Conservation (phyloP, 805 yeast genomes). For the Barnettozyma botsteinii region DNA sequence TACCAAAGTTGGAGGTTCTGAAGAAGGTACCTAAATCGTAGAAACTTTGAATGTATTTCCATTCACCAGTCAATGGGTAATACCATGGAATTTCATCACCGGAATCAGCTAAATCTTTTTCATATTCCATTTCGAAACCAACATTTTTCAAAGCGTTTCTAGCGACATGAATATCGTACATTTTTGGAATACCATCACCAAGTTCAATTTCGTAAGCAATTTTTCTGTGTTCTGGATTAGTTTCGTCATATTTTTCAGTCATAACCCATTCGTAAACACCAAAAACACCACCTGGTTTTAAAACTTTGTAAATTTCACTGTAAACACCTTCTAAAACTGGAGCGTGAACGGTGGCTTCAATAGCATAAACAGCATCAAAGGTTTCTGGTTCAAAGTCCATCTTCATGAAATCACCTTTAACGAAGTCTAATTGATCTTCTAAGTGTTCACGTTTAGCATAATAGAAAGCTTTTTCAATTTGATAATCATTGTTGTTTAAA, state of each 20-base stretch:
- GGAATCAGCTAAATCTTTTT: conserved; percentile 75
- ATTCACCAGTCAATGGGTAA: conserved; percentile 92
- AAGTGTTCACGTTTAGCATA: conserved; percentile 65
- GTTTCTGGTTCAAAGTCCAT: conserved; percentile 90
- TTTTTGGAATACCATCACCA: conserved; percentile 98
- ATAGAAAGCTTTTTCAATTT: conserved; percentile 83
- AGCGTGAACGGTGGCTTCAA: conserved; percentile 98
- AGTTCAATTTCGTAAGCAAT: conserved; percentile 96
- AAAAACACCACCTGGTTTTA: conserved; percentile 96
- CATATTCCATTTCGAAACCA: conserved; percentile 77
- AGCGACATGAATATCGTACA: conserved; percentile 84
- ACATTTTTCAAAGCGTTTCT: conserved; percentile 77
- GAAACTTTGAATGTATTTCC: conserved; percentile 76
- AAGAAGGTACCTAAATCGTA: conserved; percentile 76
- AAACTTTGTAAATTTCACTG: conserved; percentile 86
- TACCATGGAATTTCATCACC: conserved; percentile 94
- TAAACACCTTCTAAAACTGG: conserved; percentile 95
- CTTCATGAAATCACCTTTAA: conserved; percentile 98
- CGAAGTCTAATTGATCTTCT: conserved; percentile 71
- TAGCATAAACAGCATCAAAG: conserved; percentile 96
- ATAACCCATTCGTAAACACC: conserved; percentile 99
- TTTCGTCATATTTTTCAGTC: conserved; percentile 90
- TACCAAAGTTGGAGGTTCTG: conserved; percentile 85
- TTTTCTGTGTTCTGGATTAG: conserved; percentile 82
- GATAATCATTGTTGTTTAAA: conserved; percentile 94